phyloP scores from a whole-genome alignment of 2,329 filamentous ascomycete species.

The Plectosphaerella sp. region DNA sequence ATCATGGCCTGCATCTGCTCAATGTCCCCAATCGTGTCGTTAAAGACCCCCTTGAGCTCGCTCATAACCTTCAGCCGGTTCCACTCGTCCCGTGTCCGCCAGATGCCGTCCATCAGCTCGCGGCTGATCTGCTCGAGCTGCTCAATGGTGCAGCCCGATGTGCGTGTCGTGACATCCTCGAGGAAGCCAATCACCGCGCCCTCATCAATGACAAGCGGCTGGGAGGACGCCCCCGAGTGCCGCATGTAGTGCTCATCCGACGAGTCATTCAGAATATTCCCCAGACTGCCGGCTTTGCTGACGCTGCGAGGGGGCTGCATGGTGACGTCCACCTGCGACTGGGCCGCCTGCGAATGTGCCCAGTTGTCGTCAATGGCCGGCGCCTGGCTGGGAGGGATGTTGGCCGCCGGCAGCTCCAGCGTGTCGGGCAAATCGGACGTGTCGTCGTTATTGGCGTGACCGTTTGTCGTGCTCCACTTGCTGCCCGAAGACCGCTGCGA shows the following conservation, averaged over 20 bases:
- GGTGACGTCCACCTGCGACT: not conserved
- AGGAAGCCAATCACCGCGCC: constrained; percentile 54
- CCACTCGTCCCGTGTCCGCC: constrained; percentile 74
- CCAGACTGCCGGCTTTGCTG: constrained; percentile 24
- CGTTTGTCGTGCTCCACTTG: constrained; percentile 68
- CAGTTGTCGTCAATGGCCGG: constrained; percentile 47
- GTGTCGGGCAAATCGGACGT: constrained; percentile 50
- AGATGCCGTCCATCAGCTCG: constrained; percentile 84
- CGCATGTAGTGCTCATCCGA: constrained; percentile 22
- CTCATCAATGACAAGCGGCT: constrained; percentile 37
- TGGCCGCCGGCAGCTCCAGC: constrained; percentile 27
- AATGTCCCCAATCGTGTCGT: constrained; percentile 68
- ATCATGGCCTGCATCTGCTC: constrained; percentile 44
- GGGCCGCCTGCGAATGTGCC: constrained; percentile 50
- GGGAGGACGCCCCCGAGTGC: constrained; percentile 13
- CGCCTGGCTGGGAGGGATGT: constrained; percentile 31
- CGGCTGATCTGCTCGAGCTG: constrained; percentile 93
- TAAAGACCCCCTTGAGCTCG: constrained; percentile 66
- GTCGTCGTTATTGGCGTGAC: constrained; percentile 45
- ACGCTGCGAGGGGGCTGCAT: constrained; percentile 24
- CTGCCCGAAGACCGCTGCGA: constrained; percentile 57
- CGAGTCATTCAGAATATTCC: constrained; percentile 36
- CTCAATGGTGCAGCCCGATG: constrained; percentile 79
- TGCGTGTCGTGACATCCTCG: constrained; percentile 58
- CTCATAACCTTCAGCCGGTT: constrained; percentile 72